Percentiles rank a stretch among this genome's conserved stretches.
Conservation (phyloP, 2,329 filamentous ascomycete genomes). For the Domatiomyces globalis region DNA sequence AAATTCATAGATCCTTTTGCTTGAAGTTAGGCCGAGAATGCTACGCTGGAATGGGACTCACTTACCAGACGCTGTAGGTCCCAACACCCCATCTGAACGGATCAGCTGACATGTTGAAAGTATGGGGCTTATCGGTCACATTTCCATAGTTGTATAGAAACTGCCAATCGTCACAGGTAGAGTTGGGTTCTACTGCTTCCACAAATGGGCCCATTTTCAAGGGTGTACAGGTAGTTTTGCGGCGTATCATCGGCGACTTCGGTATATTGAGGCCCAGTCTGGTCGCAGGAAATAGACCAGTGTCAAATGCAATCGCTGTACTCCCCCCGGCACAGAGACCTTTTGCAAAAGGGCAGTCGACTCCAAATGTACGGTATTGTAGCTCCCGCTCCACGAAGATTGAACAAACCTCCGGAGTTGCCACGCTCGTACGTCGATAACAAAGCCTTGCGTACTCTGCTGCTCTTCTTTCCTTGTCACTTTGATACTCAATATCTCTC, state of each 20-base stretch:
- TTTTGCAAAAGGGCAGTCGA: not conserved
- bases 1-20: not conserved
- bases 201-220: slow-evolving; percentile 1
- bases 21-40: too few relatives aligned
- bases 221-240: slow-evolving; percentile 1
- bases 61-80: slow-evolving; percentile 4
- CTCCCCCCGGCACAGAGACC: not conserved
- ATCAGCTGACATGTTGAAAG: not conserved
- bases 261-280: slow-evolving; percentile 1
- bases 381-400: not conserved
- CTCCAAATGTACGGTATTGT: not conserved
- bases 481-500: not conserved
- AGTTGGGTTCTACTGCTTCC: not conserved
- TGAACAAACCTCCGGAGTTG: not conserved
- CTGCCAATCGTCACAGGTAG: not conserved
- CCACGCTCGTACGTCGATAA: not conserved
- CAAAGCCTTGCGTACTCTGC: slow-evolving; percentile 3
- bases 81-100: slow-evolving; percentile 1
- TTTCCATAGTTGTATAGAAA: not conserved
- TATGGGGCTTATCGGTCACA: not conserved
- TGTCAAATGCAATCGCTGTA: slow-evolving; percentile 1
- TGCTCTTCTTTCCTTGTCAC: slow-evolving; percentile 5
- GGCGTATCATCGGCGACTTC: slow-evolving; percentile 1
- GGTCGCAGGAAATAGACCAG: slow-evolving; percentile 2
- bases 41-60: not conserved